These are phyloP conservation scores for Pulveroboletus frians DNA, from an alignment of 768 basidiomycete genomes.

Conservation along the genomic window DNA sequence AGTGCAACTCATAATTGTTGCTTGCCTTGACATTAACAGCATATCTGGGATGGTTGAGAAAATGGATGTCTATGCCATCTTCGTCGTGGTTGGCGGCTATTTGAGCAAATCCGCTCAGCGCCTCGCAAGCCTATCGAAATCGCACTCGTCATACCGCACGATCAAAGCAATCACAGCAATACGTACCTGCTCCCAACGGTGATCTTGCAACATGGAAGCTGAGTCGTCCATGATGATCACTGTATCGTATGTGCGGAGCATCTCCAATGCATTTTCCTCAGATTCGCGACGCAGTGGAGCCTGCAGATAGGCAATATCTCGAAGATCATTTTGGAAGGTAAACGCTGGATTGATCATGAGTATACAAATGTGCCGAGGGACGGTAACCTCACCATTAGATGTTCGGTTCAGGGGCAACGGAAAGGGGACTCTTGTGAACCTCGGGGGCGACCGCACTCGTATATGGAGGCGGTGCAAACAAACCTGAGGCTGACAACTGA, in stretches of 20 bases:
- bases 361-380: conserved; percentile 19
- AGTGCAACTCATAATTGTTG: not conserved
- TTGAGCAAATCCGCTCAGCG: conserved; percentile 42
- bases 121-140: conserved; percentile 7
- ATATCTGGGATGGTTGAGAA: conserved; percentile 42
- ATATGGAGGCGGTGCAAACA: conserved; percentile 25
- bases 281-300: conserved; percentile 26
- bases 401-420: conserved; percentile 1
- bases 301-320: conserved; percentile 21
- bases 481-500: conserved; percentile 3
- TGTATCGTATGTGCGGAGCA: conserved; percentile 47
- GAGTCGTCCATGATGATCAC: conserved; percentile 61
- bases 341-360: conserved; percentile 21
- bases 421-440: conserved; percentile 3
- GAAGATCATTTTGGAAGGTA: conserved; percentile 14
- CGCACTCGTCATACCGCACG: not conserved
- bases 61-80: conserved; percentile 60
- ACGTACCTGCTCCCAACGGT: conserved; percentile 47
- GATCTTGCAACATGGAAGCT: conserved; percentile 43
- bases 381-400: conserved; percentile 16
- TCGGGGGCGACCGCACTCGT: conserved; percentile 1
- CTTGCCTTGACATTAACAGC: conserved; percentile 38
- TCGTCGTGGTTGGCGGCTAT: conserved; percentile 46
- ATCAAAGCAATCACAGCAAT: not conserved
- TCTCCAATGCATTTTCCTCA: conserved; percentile 29